A percentile compares a stretch with the other conserved stretches of the same genome.
Evolutionary conservation across 108 stramenopile species (phyloP).

Genomic region (Skeletonema menzelii): DNA sequence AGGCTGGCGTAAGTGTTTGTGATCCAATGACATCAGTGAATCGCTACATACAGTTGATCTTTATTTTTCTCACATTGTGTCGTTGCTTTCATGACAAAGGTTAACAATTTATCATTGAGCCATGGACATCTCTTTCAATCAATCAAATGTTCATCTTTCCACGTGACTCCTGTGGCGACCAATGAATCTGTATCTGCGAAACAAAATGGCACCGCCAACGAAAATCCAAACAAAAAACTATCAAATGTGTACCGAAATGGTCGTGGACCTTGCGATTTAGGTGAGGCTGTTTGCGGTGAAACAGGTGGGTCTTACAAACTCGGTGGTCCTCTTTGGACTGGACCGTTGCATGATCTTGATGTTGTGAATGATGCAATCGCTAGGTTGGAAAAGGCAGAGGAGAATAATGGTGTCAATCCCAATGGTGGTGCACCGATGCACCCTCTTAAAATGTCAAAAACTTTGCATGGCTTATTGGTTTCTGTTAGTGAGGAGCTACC

Average conservation of each 20-base stretch:
- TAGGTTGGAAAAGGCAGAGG: conserved; percentile 54
- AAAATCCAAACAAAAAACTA: conserved; percentile 61
- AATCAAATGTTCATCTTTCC: conserved; percentile 92
- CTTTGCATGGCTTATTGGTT: conserved; percentile 85
- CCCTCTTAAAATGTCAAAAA: conserved; percentile 38
- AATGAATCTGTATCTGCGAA: conserved; percentile 30
- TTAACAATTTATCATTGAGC: conserved; percentile 76
- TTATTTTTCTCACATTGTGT: not conserved
- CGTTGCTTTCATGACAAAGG: conserved; percentile 12
- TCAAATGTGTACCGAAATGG: conserved; percentile 53
- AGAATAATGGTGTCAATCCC: conserved; percentile 27
- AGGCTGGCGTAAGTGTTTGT: conserved; percentile 72
- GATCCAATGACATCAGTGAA: not conserved
- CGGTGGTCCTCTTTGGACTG: conserved; percentile 95
- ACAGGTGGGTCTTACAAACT: conserved; percentile 86
- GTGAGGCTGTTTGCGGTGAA: conserved; percentile 56
- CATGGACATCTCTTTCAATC: conserved; percentile 93
- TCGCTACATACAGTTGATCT: not conserved
- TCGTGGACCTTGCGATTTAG: conserved; percentile 42
- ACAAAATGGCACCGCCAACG: conserved; percentile 18
- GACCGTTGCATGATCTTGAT: conserved; percentile 91
- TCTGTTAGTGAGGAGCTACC: conserved; percentile 90
- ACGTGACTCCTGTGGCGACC: conserved; percentile 65
- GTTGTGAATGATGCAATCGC: conserved; percentile 77
- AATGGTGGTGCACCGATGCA: conserved; percentile 33